Evolutionary conservation across 148 eudicot species (phyloP).

Genomic region (Tetragonia tetragonoides): DNA sequence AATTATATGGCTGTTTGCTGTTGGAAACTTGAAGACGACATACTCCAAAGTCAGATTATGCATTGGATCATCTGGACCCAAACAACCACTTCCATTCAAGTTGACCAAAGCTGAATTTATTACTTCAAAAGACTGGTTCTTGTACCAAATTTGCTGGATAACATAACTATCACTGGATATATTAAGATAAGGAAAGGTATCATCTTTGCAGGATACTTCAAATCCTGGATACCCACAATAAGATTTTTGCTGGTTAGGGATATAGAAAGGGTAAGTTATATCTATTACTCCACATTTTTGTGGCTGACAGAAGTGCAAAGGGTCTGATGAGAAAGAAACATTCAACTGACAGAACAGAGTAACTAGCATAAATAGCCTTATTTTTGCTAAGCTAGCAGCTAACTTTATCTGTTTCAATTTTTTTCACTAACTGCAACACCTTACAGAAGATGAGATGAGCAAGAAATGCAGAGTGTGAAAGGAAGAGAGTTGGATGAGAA

Average conservation of each 20-base stretch:
- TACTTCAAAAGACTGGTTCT: conserved; percentile 1
- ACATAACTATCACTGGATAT: neutral
- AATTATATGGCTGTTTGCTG: neutral
- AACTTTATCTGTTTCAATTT: too few species aligned
- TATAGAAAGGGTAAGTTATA: conserved; percentile 4
- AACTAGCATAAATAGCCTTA: neutral
- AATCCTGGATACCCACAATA: conserved; percentile 11
- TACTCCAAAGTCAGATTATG: conserved; percentile 1
- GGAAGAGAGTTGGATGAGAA: too few species aligned
- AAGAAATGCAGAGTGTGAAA: too few species aligned
- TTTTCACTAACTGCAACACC: too few species aligned
- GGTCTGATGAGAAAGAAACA: neutral
- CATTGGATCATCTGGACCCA: neutral
- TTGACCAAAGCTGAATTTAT: neutral
- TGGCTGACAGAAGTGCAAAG: neutral
- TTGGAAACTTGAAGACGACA: neutral
- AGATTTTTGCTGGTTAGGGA: neutral
- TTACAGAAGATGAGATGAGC: too few species aligned
- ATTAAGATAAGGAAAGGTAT: neutral
- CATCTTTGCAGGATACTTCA: conserved; percentile 1
- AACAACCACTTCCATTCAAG: neutral
- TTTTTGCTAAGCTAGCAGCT: too few species aligned
- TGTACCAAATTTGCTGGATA: neutral
- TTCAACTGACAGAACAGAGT: neutral
- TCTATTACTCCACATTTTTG: neutral